phyloP scores from a whole-genome alignment of 768 basidiomycete genomes.

The Astraeus odoratus region DNA sequence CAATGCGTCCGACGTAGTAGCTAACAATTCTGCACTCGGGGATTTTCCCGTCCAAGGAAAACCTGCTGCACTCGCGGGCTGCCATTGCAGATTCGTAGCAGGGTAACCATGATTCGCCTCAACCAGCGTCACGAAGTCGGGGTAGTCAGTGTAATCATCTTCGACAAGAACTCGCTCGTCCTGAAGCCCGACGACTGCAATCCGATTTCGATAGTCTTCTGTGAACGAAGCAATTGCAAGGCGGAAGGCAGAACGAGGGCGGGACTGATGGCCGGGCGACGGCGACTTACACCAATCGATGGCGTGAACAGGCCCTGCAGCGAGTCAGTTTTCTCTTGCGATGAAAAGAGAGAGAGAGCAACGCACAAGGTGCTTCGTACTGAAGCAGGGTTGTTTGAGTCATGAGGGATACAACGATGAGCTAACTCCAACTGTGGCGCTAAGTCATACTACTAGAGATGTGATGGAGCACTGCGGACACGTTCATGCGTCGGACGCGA shows the following conservation, averaged over 20 bases:
- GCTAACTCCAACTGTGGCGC: conserved; percentile 18
- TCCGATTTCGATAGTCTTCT: conserved; percentile 78
- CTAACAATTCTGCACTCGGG: conserved; percentile 70
- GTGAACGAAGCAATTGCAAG: conserved; percentile 80
- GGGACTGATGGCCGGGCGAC: conserved; percentile 63
- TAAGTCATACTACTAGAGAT: background rate
- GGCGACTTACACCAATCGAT: conserved; percentile 86
- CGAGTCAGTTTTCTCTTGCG: conserved; percentile 13
- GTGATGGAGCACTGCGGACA: background rate
- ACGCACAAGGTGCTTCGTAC: conserved; percentile 82
- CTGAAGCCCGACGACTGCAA: conserved; percentile 71
- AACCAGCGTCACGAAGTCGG: conserved; percentile 83
- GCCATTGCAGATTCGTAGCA: conserved; percentile 90
- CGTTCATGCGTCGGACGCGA: background rate
- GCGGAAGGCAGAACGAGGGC: conserved; percentile 74
- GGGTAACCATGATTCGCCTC: conserved; percentile 87
- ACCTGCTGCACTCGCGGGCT: conserved; percentile 63
- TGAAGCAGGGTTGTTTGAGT: conserved; percentile 67
- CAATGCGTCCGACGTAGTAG: conserved; percentile 90
- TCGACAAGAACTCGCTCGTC: conserved; percentile 86
- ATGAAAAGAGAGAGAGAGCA: background rate
- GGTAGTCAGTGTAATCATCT: conserved; percentile 75
- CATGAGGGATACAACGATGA: conserved; percentile 33
- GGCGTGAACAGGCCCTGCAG: conserved; percentile 75
- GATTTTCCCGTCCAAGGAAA: conserved; percentile 67